These are phyloP conservation scores for Xanthoconium purpureum DNA, from an alignment of 768 basidiomycete genomes.

Conservation along the genomic window DNA sequence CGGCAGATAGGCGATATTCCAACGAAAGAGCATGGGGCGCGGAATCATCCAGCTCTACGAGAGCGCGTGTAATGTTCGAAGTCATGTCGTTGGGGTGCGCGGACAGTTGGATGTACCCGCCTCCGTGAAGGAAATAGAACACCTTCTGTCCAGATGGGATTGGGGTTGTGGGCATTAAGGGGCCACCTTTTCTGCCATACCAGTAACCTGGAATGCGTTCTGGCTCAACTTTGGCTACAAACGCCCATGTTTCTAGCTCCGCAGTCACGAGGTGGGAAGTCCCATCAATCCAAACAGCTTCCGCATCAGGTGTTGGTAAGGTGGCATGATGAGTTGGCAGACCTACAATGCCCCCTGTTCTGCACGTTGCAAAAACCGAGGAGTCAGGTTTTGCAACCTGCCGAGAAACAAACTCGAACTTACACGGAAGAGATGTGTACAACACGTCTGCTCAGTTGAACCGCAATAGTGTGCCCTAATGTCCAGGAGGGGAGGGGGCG, in stretches of 20 bases:
- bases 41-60: slow-evolving; percentile 43
- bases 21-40: slow-evolving; percentile 54
- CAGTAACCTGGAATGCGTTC: slow-evolving; percentile 56
- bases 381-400: not conserved
- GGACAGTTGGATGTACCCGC: slow-evolving; percentile 51
- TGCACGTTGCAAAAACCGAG: not conserved
- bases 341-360: slow-evolving; percentile 4
- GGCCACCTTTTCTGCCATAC: slow-evolving; percentile 43
- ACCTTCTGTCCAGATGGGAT: slow-evolving; percentile 53
- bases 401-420: not conserved
- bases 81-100: slow-evolving; percentile 55
- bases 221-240: slow-evolving; percentile 37
- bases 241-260: slow-evolving; percentile 27
- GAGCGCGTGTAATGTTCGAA: slow-evolving; percentile 42
- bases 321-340: slow-evolving; percentile 13
- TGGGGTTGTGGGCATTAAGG: slow-evolving; percentile 31
- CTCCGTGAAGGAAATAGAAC: slow-evolving; percentile 63
- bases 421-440: slow-evolving; percentile 18
- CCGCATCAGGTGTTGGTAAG: slow-evolving; percentile 4
- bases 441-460: slow-evolving; percentile 34
- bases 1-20: slow-evolving; percentile 68
- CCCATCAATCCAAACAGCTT: slow-evolving; percentile 35
- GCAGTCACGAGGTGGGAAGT: slow-evolving; percentile 30
- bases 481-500: slow-evolving; percentile 49
- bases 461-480: slow-evolving; percentile 37